Percentiles rank a stretch among this genome's conserved stretches.
phyloP scores from a whole-genome alignment of 441 rosid genomes.

The Iberis amara region DNA sequence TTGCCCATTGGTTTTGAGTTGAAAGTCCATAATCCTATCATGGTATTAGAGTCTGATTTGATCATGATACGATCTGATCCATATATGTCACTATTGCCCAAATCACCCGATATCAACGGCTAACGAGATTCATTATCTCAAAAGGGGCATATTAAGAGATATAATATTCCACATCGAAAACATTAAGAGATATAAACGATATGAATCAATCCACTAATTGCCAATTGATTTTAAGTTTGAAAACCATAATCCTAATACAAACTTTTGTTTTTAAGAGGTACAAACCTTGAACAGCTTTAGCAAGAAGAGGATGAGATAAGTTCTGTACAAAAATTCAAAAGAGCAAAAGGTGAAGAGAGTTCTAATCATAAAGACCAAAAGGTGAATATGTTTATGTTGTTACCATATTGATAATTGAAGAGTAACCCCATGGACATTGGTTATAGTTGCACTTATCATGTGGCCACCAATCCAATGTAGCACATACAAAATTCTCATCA shows the following conservation, averaged over 20 bases:
- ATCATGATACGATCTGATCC: too few species aligned
- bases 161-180: too few species aligned
- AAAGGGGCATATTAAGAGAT: too few species aligned
- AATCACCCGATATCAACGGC: too few species aligned
- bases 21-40: too few species aligned
- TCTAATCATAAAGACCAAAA: slow-evolving; percentile 7
- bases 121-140: too few species aligned
- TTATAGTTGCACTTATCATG: slow-evolving; percentile 90
- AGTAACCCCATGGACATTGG: slow-evolving; percentile 84
- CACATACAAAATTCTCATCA: slow-evolving; percentile 83
- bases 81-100: too few species aligned
- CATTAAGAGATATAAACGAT: too few species aligned
- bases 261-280: background rate
- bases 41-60: too few species aligned
- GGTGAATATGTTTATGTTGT: background rate
- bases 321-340: slow-evolving; percentile 44
- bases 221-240: too few species aligned
- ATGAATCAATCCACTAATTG: too few species aligned
- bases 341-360: background rate
- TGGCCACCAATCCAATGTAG: slow-evolving; percentile 99
- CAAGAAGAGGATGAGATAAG: slow-evolving; percentile 67
- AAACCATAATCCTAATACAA: background rate
- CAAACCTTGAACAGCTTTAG: slow-evolving; percentile 26
- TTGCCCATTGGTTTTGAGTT: too few species aligned
- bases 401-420: slow-evolving; percentile 77